phyloP scores from a whole-genome alignment of 2,329 filamentous ascomycete genomes.

The Aspergillus uvarum region DNA sequence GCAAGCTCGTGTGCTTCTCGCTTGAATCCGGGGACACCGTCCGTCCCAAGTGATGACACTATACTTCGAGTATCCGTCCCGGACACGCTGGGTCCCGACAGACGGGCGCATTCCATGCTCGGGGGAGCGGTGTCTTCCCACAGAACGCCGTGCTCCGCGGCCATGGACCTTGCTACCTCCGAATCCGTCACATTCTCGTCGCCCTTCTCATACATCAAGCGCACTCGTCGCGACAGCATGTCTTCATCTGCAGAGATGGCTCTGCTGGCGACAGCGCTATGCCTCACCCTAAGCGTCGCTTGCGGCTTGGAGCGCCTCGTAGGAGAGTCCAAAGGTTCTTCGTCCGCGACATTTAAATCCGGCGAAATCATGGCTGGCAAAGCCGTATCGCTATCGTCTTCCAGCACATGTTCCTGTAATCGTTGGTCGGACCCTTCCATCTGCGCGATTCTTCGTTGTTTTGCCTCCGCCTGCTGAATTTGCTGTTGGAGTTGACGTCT shows the following conservation, averaged over 20 bases:
- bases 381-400: constrained; percentile 2
- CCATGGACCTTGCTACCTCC: constrained; percentile 39
- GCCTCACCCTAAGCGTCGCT: constrained; percentile 40
- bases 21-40: constrained; percentile 40
- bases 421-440: constrained; percentile 12
- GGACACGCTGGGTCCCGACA: constrained; percentile 27
- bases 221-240: constrained; percentile 61
- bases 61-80: constrained; percentile 30
- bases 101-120: constrained; percentile 30
- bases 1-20: constrained; percentile 58
- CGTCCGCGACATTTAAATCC: constrained; percentile 18
- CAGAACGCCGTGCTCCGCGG: constrained; percentile 39
- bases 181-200: constrained; percentile 53
- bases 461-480: constrained; percentile 19
- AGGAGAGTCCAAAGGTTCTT: constrained; percentile 23
- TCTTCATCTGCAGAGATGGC: constrained; percentile 65
- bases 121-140: constrained; percentile 40
- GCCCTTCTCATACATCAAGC: constrained; percentile 64
- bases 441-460: constrained; percentile 9
- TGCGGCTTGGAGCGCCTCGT: constrained; percentile 33
- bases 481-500: constrained; percentile 32
- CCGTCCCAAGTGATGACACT: constrained; percentile 26
- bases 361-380: constrained; percentile 11
- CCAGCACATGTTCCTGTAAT: not conserved
- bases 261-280: constrained; percentile 42